Percentiles rank a stretch among this genome's conserved stretches.
Conservation (phyloP, 306 rosid genomes). For the Trifolium pratense region DNA sequence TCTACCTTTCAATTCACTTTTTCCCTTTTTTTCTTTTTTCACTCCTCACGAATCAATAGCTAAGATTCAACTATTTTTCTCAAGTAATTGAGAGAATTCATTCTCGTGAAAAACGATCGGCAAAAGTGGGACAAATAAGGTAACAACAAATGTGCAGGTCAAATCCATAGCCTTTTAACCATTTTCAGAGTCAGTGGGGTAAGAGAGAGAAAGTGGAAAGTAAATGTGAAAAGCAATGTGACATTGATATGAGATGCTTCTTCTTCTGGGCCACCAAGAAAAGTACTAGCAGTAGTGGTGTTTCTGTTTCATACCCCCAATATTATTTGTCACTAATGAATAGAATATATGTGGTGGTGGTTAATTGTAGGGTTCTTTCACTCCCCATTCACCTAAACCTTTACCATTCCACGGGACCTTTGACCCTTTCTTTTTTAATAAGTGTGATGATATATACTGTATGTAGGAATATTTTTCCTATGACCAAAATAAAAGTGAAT, state of each 20-base stretch:
- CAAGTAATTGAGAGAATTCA: too few relatives aligned
- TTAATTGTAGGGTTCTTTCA: slow-evolving; percentile 37
- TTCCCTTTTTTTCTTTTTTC: too few relatives aligned
- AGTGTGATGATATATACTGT: background rate
- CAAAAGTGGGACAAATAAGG: slow-evolving; percentile 51
- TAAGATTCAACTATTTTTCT: too few relatives aligned
- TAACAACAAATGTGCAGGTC: slow-evolving; percentile 66
- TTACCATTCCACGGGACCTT: background rate
- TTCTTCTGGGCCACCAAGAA: slow-evolving; percentile 13
- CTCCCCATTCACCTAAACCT: background rate
- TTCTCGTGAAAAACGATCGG: too few relatives aligned
- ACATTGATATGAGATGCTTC: slow-evolving; percentile 46
- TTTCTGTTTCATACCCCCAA: slow-evolving; percentile 31
- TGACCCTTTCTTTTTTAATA: background rate
- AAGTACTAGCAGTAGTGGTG: slow-evolving; percentile 31
- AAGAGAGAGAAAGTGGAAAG: slow-evolving; percentile 32
- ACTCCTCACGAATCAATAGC: too few relatives aligned
- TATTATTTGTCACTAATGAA: slow-evolving; percentile 17
- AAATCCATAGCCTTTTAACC: slow-evolving; percentile 64
- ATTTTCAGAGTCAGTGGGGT: slow-evolving; percentile 36
- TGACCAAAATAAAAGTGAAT: slow-evolving; percentile 12
- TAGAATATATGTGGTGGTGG: slow-evolving; percentile 48
- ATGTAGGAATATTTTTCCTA: slow-evolving; percentile 5
- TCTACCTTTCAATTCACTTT: too few relatives aligned
- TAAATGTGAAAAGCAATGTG: slow-evolving; percentile 45